These are phyloP conservation scores for Phytophthora idaei DNA, from an alignment of 352 stramenopile species.

Conservation along the genomic window DNA sequence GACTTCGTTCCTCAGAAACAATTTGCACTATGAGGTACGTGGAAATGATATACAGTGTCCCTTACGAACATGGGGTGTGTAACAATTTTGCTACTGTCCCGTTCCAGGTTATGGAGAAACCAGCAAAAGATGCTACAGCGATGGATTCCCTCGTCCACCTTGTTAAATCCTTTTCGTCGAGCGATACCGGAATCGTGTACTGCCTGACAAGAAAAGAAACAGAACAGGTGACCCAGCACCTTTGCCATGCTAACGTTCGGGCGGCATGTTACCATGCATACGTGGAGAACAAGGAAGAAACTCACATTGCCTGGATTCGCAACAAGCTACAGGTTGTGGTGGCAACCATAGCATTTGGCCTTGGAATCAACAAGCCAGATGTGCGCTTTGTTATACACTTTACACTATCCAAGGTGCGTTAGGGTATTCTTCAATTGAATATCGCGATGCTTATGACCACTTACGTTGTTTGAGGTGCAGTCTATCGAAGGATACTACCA, in stretches of 20 bases:
- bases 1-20: slow-evolving; percentile 90
- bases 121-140: slow-evolving; percentile 50
- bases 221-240: slow-evolving; percentile 81
- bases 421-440: neutral
- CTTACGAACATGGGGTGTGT: neutral
- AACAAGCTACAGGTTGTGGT: slow-evolving; percentile 88
- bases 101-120: slow-evolving; percentile 49
- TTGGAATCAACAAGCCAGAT: slow-evolving; percentile 95
- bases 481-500: slow-evolving; percentile 98
- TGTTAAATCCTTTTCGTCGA: slow-evolving; percentile 64
- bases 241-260: slow-evolving; percentile 74
- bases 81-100: neutral
- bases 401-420: slow-evolving; percentile 70
- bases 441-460: neutral
- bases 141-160: slow-evolving; percentile 76
- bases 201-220: slow-evolving; percentile 92
- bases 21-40: slow-evolving; percentile 90
- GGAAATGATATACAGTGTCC: slow-evolving; percentile 22
- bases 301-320: slow-evolving; percentile 61
- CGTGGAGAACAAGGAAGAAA: slow-evolving; percentile 69
- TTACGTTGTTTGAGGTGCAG: slow-evolving; percentile 36
- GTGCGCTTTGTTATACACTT: slow-evolving; percentile 93
- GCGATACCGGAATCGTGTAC: slow-evolving; percentile 92
- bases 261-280: slow-evolving; percentile 92
- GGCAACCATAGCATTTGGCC: slow-evolving; percentile 93